A percentile compares a stretch with the other conserved stretches of the same genome.
phyloP scores from a whole-genome alignment of 306 rosid species.

The Prosopis cineraria region DNA sequence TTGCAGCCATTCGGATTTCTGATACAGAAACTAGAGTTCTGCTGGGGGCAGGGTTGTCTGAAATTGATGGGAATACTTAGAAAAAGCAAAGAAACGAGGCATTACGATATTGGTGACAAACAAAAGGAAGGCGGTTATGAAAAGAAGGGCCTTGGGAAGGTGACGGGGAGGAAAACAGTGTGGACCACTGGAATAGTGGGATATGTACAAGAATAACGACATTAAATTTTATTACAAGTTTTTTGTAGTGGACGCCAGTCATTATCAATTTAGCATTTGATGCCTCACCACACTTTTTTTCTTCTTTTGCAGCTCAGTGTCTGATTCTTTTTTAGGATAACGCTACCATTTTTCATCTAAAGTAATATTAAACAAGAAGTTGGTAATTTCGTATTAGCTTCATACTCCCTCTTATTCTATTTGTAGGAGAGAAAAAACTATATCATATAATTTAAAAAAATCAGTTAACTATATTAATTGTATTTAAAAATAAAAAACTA shows the following conservation, averaged over 20 bases:
- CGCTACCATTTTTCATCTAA: background rate
- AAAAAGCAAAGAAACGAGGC: background rate
- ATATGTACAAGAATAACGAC: background rate
- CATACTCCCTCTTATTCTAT: too few relatives aligned
- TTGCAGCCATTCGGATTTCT: constrained; percentile 49
- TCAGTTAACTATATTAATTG: too few relatives aligned
- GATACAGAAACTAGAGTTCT: constrained; percentile 5
- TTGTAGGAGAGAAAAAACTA: too few relatives aligned
- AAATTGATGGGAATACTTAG: background rate
- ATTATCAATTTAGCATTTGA: constrained; percentile 2
- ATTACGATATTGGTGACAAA: background rate
- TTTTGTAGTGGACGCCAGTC: background rate
- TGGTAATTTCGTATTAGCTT: background rate
- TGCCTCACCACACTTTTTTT: constrained; percentile 2
- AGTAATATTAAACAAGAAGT: background rate
- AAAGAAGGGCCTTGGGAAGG: background rate
- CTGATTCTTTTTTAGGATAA: background rate
- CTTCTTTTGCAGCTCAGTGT: background rate
- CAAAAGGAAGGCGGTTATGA: background rate
- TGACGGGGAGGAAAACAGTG: background rate
- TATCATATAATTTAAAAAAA: too few relatives aligned
- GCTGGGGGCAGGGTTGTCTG: background rate
- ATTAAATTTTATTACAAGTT: background rate
- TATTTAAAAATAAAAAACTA: too few relatives aligned
- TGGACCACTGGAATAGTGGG: background rate